phyloP scores from a whole-genome alignment of 106 monocot genomes.

The Allium sativum region DNA sequence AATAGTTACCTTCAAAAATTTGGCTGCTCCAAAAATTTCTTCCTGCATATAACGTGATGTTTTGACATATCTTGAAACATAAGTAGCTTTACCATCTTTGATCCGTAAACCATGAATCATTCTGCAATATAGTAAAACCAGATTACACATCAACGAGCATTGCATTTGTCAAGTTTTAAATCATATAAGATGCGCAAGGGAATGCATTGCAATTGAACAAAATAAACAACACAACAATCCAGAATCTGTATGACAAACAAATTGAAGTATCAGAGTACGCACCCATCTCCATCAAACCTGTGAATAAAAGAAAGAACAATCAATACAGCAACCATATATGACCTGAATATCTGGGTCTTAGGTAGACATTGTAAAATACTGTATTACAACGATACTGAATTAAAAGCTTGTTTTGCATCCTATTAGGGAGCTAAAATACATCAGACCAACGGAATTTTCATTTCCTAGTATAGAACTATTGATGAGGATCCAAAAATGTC shows the following conservation, averaged over 20 bases:
- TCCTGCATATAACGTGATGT: slow-evolving; percentile 46
- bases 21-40: slow-evolving; percentile 63
- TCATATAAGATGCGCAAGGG: neutral
- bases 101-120: slow-evolving; percentile 60
- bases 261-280: neutral
- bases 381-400: too few species aligned
- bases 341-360: too few species aligned
- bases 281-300: too few species aligned
- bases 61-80: slow-evolving; percentile 50
- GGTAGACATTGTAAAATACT: too few species aligned
- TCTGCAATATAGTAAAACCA: slow-evolving; percentile 17
- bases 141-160: neutral
- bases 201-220: neutral
- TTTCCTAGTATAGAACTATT: too few species aligned
- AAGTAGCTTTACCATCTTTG: slow-evolving; percentile 56
- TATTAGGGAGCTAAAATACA: too few species aligned
- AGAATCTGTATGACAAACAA: neutral
- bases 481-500: too few species aligned
- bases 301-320: neutral
- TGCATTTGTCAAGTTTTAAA: neutral
- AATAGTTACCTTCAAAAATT: slow-evolving; percentile 78
- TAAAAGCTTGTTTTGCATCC: too few species aligned
- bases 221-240: too few species aligned
- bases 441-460: too few species aligned
- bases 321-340: neutral